phyloP scores from a whole-genome alignment of 768 basidiomycete genomes.

The Auricularia sp. region DNA sequence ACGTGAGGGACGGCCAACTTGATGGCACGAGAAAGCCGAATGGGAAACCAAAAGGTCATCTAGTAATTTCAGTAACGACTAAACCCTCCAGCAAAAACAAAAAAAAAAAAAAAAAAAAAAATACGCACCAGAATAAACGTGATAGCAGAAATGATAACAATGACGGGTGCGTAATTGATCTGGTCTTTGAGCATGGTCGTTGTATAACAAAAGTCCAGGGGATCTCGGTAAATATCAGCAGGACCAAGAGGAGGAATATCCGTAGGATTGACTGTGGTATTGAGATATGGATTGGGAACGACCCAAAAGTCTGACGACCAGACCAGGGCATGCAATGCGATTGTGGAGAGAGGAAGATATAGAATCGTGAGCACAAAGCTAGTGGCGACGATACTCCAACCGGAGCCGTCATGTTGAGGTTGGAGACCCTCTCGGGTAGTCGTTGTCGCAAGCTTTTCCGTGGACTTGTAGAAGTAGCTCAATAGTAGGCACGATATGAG shows the following conservation, averaged over 20 bases:
- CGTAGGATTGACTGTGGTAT: slow-evolving; percentile 43
- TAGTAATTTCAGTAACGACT: slow-evolving; percentile 15
- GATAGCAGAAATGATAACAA: slow-evolving; percentile 47
- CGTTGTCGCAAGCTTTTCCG: slow-evolving; percentile 33
- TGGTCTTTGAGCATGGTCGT: slow-evolving; percentile 65
- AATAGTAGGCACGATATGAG: slow-evolving; percentile 41
- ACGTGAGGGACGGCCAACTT: slow-evolving; percentile 48
- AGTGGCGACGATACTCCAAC: slow-evolving; percentile 46
- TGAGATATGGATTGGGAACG: slow-evolving; percentile 56
- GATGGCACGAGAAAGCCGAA: slow-evolving; percentile 49
- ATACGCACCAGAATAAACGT: slow-evolving; percentile 45
- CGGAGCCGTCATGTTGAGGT: slow-evolving; percentile 26
- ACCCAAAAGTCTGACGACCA: slow-evolving; percentile 74
- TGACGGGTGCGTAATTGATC: slow-evolving; percentile 55
- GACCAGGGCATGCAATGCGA: slow-evolving; percentile 64
- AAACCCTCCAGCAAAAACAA: background rate
- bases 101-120: slow-evolving; percentile 8
- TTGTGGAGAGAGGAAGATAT: slow-evolving; percentile 68
- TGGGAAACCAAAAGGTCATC: slow-evolving; percentile 64
- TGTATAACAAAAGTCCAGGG: slow-evolving; percentile 68
- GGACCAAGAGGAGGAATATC: slow-evolving; percentile 44
- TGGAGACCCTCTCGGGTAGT: slow-evolving; percentile 44
- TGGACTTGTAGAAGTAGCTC: slow-evolving; percentile 47
- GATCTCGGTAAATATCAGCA: slow-evolving; percentile 42
- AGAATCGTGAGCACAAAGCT: slow-evolving; percentile 58